Conservation (phyloP, 345 rosid species). For the Eucalyptus sideroxylon region DNA sequence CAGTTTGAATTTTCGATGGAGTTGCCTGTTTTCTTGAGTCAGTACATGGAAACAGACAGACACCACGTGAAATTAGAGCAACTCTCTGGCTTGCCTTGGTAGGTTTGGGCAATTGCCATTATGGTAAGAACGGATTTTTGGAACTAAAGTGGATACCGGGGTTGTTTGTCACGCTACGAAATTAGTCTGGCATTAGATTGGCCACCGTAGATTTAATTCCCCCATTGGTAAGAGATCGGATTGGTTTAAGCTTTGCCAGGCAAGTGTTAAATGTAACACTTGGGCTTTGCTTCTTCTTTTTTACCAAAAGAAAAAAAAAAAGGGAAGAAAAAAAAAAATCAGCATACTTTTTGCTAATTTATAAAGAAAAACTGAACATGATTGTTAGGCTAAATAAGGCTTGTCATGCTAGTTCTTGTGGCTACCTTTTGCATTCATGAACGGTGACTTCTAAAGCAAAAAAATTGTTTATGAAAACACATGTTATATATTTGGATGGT, state of each 20-base stretch:
- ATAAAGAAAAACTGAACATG: background rate
- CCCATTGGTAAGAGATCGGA: background rate
- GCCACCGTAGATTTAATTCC: background rate
- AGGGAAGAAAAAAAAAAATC: background rate
- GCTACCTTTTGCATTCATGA: background rate
- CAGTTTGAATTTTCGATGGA: background rate
- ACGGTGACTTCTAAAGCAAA: background rate
- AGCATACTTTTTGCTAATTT: background rate
- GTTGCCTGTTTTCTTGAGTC: background rate
- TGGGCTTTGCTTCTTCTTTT: background rate
- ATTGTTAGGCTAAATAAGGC: background rate
- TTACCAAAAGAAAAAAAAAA: background rate
- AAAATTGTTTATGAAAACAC: background rate
- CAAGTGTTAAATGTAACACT: background rate
- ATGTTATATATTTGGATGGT: background rate
- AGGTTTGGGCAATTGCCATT: background rate
- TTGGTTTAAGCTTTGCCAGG: background rate
- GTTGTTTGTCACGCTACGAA: background rate
- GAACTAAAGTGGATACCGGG: background rate
- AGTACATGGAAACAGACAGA: background rate
- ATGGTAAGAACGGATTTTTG: background rate
- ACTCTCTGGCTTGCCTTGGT: background rate
- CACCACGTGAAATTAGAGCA: background rate
- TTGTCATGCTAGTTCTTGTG: background rate
- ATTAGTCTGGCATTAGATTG: background rate